These are phyloP conservation scores for Blepharisma stoltei DNA, from an alignment of 73 alveolate species.

Conservation along the genomic window DNA sequence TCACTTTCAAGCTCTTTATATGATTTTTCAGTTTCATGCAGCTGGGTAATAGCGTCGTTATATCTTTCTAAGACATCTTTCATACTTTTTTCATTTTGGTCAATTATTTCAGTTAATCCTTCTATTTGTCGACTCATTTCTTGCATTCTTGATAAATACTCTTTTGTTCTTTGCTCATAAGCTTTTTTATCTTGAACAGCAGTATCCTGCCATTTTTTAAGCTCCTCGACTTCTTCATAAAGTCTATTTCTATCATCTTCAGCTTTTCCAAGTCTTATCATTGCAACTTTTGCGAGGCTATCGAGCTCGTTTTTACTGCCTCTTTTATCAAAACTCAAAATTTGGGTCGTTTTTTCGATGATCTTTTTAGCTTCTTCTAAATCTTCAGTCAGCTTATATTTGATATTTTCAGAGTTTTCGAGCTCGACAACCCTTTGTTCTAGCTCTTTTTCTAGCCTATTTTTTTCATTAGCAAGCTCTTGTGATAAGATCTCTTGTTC, in stretches of 20 bases:
- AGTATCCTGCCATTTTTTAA: not conserved
- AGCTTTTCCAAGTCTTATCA: not conserved
- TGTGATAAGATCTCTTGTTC: slow-evolving; percentile 11
- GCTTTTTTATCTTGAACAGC: not conserved
- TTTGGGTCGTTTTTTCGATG: slow-evolving; percentile 13
- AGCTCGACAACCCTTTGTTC: no score
- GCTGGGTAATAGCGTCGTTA: not conserved
- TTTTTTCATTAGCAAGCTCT: slow-evolving; percentile 9
- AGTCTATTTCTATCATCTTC: not conserved
- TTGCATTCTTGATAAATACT: not conserved
- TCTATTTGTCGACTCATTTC: slow-evolving; percentile 5
- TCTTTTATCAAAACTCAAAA: not conserved
- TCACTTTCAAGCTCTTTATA: slow-evolving; percentile 5
- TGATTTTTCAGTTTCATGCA: not conserved
- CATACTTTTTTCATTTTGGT: not conserved
- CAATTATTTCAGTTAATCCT: not conserved
- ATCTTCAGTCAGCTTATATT: not conserved
- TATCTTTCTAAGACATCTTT: not conserved
- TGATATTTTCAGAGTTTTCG: not conserved
- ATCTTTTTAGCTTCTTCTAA: not conserved
- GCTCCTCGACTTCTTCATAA: not conserved
- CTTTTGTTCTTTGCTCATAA: not conserved
- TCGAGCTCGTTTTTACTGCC: not conserved
- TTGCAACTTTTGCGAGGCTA: not conserved
- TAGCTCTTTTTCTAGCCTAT: not conserved